Conservation (phyloP, 306 rosid genomes). For the barrel medic (Medicago truncatula) region DNA sequence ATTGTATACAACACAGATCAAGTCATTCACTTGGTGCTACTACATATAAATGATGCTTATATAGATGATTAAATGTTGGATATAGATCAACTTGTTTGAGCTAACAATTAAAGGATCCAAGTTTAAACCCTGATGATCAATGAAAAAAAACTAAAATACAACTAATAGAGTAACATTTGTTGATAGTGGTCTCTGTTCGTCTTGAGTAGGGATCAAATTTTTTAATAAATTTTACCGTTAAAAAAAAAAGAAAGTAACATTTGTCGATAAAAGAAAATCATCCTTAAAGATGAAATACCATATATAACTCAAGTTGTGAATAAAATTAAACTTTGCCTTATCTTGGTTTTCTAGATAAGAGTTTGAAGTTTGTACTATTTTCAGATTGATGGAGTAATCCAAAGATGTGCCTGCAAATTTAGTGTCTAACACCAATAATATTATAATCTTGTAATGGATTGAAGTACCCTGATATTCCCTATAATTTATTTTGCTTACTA, state of each 20-base stretch:
- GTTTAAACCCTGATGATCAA: not conserved
- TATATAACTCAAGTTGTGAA: not conserved
- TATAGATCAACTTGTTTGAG: not conserved
- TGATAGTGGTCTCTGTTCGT: too few relatives aligned
- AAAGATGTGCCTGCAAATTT: not conserved
- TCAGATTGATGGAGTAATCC: not conserved
- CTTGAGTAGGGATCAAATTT: too few relatives aligned
- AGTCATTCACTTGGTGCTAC: not conserved
- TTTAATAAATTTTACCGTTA: too few relatives aligned
- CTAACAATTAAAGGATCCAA: not conserved
- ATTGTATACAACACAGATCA: not conserved
- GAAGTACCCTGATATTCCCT: not conserved
- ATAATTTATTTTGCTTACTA: not conserved
- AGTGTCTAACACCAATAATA: not conserved
- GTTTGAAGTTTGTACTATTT: not conserved
- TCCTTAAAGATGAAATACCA: too few relatives aligned
- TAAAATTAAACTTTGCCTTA: not conserved
- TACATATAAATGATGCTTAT: not conserved
- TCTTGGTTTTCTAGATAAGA: not conserved
- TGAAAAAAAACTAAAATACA: not conserved
- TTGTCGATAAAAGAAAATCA: too few relatives aligned
- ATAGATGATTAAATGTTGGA: not conserved
- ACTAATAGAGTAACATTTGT: not conserved
- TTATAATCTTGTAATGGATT: not conserved
- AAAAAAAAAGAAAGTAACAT: too few relatives aligned